Conservation (phyloP, 208 protist species). For the Strigomonas culicis region DNA sequence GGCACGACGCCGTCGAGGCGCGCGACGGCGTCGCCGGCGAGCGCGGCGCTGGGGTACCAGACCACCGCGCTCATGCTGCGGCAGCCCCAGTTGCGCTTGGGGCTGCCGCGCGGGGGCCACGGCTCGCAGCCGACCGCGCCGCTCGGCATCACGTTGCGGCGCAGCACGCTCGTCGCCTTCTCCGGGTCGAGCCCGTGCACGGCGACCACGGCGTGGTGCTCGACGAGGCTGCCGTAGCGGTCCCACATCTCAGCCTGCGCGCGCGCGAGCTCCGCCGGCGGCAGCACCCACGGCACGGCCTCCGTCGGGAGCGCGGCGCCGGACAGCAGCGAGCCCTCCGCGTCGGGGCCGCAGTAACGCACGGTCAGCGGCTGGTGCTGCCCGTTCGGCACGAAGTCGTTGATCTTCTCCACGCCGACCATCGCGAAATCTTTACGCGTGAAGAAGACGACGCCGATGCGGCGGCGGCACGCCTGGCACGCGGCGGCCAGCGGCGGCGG, state of each 20-base stretch:
- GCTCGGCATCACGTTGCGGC: slow-evolving; percentile 17
- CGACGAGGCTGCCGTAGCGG: slow-evolving; percentile 9
- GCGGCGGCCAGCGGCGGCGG: slow-evolving; percentile 20
- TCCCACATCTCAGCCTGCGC: slow-evolving; percentile 41
- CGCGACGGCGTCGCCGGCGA: slow-evolving; percentile 17
- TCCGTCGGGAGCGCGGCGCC: background rate
- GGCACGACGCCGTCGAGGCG: slow-evolving; percentile 8
- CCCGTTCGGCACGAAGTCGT: slow-evolving; percentile 77
- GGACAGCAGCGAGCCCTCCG: slow-evolving; percentile 16
- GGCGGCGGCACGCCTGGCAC: slow-evolving; percentile 22
- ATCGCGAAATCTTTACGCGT: slow-evolving; percentile 52
- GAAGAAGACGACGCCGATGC: slow-evolving; percentile 79
- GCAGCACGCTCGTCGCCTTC: slow-evolving; percentile 16
- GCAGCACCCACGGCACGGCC: slow-evolving; percentile 15
- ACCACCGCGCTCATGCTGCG: slow-evolving; percentile 42
- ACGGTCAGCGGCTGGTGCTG: slow-evolving; percentile 74
- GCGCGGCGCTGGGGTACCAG: slow-evolving; percentile 24
- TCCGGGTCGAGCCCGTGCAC: slow-evolving; percentile 35
- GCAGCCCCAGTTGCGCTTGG: slow-evolving; percentile 14
- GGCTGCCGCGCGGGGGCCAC: slow-evolving; percentile 15
- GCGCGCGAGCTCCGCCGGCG: slow-evolving; percentile 14
- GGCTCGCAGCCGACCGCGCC: slow-evolving; percentile 26
- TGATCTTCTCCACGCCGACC: slow-evolving; percentile 74
- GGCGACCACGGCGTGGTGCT: slow-evolving; percentile 13
- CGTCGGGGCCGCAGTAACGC: slow-evolving; percentile 60